phyloP scores from a whole-genome alignment of 805 yeast species.

The Myxozyma monticola region DNA sequence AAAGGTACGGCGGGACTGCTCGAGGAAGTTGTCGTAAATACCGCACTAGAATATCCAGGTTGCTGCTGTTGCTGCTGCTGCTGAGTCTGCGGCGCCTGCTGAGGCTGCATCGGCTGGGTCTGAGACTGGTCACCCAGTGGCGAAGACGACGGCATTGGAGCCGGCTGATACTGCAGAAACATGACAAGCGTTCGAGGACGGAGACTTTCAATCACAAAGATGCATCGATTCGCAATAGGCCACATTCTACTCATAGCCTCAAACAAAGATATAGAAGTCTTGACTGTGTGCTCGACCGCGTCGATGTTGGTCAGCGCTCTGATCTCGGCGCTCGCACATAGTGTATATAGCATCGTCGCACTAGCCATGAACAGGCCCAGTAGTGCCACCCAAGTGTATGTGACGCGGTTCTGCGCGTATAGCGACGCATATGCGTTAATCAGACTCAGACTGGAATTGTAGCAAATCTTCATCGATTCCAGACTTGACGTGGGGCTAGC shows the following conservation, averaged over 20 bases:
- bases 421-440: slow-evolving; percentile 61
- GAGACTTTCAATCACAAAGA: slow-evolving; percentile 10
- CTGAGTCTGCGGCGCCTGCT: neutral
- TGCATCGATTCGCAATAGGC: slow-evolving; percentile 21
- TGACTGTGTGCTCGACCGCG: slow-evolving; percentile 1
- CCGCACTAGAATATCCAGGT: too few relatives aligned
- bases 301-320: slow-evolving; percentile 1
- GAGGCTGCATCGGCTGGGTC: slow-evolving; percentile 6
- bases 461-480: slow-evolving; percentile 55
- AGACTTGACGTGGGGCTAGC: slow-evolving; percentile 53
- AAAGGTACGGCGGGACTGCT: too few relatives aligned
- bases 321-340: slow-evolving; percentile 9
- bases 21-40: too few relatives aligned
- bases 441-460: slow-evolving; percentile 62
- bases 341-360: slow-evolving; percentile 12
- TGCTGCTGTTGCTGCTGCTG: neutral
- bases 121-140: slow-evolving; percentile 1
- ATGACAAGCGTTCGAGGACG: slow-evolving; percentile 5
- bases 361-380: slow-evolving; percentile 86
- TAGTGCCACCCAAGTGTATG: slow-evolving; percentile 89
- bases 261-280: slow-evolving; percentile 8
- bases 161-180: neutral
- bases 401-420: slow-evolving; percentile 54
- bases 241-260: slow-evolving; percentile 18
- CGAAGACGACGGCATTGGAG: neutral